Percentiles rank a stretch among this genome's conserved stretches.
Evolutionary conservation across 495 filamentous ascomycete species (phyloP).

Genomic region (Entonaema liquescens): DNA sequence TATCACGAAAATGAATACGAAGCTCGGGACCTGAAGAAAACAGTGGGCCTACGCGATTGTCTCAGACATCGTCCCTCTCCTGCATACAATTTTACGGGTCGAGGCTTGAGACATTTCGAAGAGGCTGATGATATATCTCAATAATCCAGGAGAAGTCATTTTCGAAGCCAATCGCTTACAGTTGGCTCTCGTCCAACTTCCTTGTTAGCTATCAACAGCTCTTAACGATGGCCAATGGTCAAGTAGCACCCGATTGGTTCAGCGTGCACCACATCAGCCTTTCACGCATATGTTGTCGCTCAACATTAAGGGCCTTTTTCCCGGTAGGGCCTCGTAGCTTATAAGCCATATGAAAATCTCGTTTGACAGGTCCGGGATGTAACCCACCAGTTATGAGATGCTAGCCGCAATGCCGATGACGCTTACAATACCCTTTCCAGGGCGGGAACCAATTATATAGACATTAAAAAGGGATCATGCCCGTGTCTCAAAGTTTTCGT

Average conservation of each 20-base stretch:
- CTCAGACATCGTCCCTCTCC: conserved; percentile 7
- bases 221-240: background rate
- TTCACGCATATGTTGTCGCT: background rate
- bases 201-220: background rate
- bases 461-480: conserved; percentile 24
- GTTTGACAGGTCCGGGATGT: conserved; percentile 2
- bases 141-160: conserved; percentile 7
- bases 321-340: background rate
- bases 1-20: conserved; percentile 7
- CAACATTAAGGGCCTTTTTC: background rate
- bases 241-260: background rate
- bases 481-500: conserved; percentile 15
- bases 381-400: conserved; percentile 1
- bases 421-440: conserved; percentile 1
- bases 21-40: background rate
- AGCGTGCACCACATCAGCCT: background rate
- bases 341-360: background rate
- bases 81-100: conserved; percentile 2
- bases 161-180: background rate
- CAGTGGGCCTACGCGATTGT: conserved; percentile 9
- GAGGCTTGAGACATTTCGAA: conserved; percentile 24
- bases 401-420: conserved; percentile 3
- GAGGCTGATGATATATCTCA: conserved; percentile 18
- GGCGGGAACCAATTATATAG: background rate
- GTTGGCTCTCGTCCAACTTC: background rate